Conservation (phyloP, 2,329 filamentous ascomycete species). For the Penicillium sp. region DNA sequence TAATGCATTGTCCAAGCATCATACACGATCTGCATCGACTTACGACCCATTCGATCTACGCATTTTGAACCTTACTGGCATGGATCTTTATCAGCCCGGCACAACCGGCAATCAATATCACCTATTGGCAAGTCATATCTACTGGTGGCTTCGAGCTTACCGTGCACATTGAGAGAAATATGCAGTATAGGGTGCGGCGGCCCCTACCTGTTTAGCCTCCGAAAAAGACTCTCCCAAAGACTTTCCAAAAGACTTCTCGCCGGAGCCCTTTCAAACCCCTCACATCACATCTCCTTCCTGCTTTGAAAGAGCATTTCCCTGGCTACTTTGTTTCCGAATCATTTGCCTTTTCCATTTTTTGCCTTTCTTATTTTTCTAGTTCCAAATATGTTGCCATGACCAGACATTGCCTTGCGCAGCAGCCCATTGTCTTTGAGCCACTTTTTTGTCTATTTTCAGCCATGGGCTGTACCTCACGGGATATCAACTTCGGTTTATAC, state of each 20-base stretch:
- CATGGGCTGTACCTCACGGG: constrained; percentile 19
- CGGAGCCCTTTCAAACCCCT: background rate
- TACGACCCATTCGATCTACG: constrained; percentile 4
- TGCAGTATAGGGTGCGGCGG: constrained; percentile 6
- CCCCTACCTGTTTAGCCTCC: background rate
- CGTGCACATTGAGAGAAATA: constrained; percentile 7
- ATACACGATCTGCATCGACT: constrained; percentile 8
- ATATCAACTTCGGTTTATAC: constrained; percentile 19
- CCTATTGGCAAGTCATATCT: constrained; percentile 1
- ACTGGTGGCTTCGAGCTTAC: background rate
- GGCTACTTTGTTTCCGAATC: background rate
- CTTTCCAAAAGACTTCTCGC: background rate
- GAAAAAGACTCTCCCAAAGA: too few species aligned
- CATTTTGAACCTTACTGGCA: constrained; percentile 7
- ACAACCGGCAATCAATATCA: constrained; percentile 17
- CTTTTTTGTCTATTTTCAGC: background rate
- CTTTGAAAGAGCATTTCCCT: constrained; percentile 1
- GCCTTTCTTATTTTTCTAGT: background rate
- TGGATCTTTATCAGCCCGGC: constrained; percentile 3
- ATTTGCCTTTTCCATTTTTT: background rate
- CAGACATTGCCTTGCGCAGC: background rate
- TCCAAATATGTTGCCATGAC: background rate
- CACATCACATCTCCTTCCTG: background rate
- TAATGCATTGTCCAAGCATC: constrained; percentile 11
- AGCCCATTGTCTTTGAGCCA: constrained; percentile 6